Evolutionary conservation across 2,329 filamentous ascomycete genomes (phyloP), one percentile per base, ranked within the genome.

Genomic region (Corynespora cassiicola): DNA sequence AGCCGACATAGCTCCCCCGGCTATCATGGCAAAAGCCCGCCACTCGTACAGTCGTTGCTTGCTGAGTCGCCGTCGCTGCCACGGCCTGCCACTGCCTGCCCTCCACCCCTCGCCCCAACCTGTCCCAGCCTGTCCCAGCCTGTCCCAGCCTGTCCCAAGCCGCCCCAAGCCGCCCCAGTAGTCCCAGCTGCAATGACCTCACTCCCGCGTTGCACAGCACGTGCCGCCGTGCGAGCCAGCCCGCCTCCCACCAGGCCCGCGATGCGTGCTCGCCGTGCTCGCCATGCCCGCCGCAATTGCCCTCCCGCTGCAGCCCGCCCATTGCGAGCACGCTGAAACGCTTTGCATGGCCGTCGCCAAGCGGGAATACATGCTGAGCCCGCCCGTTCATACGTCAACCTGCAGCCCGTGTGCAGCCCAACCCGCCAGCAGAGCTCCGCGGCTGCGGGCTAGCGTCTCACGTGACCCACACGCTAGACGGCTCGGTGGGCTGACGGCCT

Each of bases 381-480:
- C 20, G 28, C 30, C 26, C 30, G 36, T 37, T 45, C 41, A 23
- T 53, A 62, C 58, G 58, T 61, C 56, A 62, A 56, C 35, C 15
- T 58, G 56, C 58, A 59, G 56, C 42, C 36, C 33, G 41, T 34
- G 27, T 31, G 14, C 34, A 39, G 41, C 31, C 39, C 24, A 32
- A 23, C 22, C 6, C n/a, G n/a, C n/a, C n/a, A n/a, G n/a, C n/a
- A n/a, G n/a, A n/a, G n/a, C n/a, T n/a, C n/a, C n/a, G n/a, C n/a
- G n/a, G n/a, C n/a, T n/a, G n/a, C n/a, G n/a, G n/a, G n/a, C n/a
- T n/a, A n/a, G n/a, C n/a, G n/a, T n/a, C 28, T 58, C 56, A 60
- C 56, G 56, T 60, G 56, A 45, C 23, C 9, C 6, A 6, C 28
- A 12, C 28, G 15, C 9, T 10, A 6, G 15, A 7, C 7, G 7